Conservation (phyloP, 768 basidiomycete species). For the Phylloporus arenicola region DNA sequence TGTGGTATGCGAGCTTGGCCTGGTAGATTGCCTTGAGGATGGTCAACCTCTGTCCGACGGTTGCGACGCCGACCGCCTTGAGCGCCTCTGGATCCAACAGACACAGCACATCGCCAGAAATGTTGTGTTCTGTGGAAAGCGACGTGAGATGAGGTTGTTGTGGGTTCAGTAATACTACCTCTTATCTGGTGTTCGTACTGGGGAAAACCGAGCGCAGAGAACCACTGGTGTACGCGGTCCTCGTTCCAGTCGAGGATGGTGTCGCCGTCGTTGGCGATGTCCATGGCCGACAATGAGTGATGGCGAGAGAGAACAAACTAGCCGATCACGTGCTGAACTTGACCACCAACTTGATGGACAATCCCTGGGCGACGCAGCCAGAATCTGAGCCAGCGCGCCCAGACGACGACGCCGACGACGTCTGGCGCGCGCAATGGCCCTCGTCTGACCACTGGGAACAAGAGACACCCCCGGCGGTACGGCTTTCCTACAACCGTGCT, state of each 20-base stretch:
- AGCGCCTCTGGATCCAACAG: conserved; percentile 79
- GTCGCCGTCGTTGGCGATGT: conserved; percentile 24
- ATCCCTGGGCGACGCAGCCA: conserved; percentile 71
- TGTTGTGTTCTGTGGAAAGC: conserved; percentile 66
- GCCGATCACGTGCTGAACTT: conserved; percentile 17
- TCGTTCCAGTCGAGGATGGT: conserved; percentile 66
- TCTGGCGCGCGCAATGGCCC: conserved; percentile 42
- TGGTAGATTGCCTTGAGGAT: conserved; percentile 92
- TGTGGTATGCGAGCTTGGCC: conserved; percentile 75
- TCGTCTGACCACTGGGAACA: conserved; percentile 61
- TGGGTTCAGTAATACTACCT: conserved; percentile 39
- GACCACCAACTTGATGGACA: conserved; percentile 46
- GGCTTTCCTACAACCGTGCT: conserved; percentile 24
- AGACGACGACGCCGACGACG: conserved; percentile 28
- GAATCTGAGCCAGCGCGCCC: background rate
- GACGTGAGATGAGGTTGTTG: conserved; percentile 1
- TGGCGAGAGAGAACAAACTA: conserved; percentile 5
- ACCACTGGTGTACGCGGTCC: conserved; percentile 73
- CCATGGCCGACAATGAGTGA: conserved; percentile 19
- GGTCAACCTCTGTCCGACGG: conserved; percentile 85
- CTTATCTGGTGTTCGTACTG: conserved; percentile 81
- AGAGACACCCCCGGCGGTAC: conserved; percentile 59
- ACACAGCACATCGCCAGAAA: conserved; percentile 86
- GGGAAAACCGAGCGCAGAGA: conserved; percentile 70
- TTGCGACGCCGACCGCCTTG: conserved; percentile 81